Conservation (phyloP, 495 filamentous ascomycete genomes). For the Penicillium macrosclerotiorum region DNA sequence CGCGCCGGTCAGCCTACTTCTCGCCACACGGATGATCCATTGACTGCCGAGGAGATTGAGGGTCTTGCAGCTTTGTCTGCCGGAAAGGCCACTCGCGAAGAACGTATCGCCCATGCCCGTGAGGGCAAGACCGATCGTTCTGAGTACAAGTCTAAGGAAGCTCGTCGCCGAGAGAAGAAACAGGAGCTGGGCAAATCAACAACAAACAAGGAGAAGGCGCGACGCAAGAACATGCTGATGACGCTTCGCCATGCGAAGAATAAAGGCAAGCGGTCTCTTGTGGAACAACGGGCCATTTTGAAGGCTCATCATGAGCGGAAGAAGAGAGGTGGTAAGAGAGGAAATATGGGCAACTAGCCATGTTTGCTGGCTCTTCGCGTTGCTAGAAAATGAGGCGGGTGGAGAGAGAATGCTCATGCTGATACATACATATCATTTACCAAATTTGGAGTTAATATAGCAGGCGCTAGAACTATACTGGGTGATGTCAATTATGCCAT, state of each 20-base stretch:
- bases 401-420: too few species aligned
- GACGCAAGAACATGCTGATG: conserved; percentile 98
- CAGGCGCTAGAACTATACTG: too few species aligned
- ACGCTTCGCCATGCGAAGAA: conserved; percentile 88
- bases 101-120: conserved; percentile 72
- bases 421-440: too few species aligned
- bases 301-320: conserved; percentile 77
- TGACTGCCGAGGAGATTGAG: conserved; percentile 87
- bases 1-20: conserved; percentile 38
- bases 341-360: conserved; percentile 52
- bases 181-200: conserved; percentile 84
- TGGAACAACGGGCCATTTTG: conserved; percentile 73
- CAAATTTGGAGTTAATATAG: too few species aligned
- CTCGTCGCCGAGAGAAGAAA: conserved; percentile 79
- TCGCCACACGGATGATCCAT: conserved; percentile 74
- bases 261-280: conserved; percentile 90
- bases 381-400: conserved; percentile 1
- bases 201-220: conserved; percentile 95
- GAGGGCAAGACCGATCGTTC: conserved; percentile 70
- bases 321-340: conserved; percentile 80
- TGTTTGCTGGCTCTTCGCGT: conserved; percentile 1
- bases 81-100: conserved; percentile 74
- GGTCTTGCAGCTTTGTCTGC: conserved; percentile 63
- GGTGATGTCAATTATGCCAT: too few species aligned
- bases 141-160: conserved; percentile 78